A percentile compares a stretch with the other conserved stretches of the same genome.
Conservation (phyloP, 257 asterid species). For the Solanum corneliomulleri region DNA sequence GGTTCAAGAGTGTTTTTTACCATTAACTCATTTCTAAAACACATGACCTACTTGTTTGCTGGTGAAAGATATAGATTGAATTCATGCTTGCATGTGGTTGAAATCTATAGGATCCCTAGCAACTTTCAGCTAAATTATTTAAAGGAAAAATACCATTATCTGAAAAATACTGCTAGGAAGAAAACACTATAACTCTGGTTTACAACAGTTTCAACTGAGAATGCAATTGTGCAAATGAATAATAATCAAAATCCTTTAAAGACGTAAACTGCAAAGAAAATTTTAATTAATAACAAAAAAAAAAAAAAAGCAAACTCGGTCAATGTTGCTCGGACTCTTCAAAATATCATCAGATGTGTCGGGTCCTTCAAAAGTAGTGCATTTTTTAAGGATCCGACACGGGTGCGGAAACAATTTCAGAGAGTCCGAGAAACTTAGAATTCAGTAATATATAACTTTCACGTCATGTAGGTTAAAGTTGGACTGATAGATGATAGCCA, state of each 20-base stretch:
- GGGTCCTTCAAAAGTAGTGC: not conserved
- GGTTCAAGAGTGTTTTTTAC: not conserved
- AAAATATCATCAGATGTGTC: not conserved
- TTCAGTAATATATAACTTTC: not conserved
- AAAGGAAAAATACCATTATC: not conserved
- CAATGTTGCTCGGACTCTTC: not conserved
- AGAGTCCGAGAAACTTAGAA: not conserved
- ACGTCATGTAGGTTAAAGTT: not conserved
- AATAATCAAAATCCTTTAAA: not conserved
- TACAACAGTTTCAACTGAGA: not conserved
- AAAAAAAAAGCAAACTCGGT: not conserved
- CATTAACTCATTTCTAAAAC: not conserved
- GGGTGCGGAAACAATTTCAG: not conserved
- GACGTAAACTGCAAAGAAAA: not conserved
- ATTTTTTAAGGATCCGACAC: not conserved
- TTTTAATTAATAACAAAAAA: not conserved
- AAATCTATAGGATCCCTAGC: not conserved
- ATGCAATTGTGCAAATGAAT: not conserved
- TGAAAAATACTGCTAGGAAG: not conserved
- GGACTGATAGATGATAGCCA: not conserved
- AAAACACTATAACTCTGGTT: not conserved
- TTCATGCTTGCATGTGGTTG: not conserved
- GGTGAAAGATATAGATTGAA: not conserved
- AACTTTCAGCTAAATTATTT: not conserved
- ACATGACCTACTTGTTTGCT: not conserved